Evolutionary conservation across 768 basidiomycete species (phyloP).

Genomic region (Tubosaeta sp.): DNA sequence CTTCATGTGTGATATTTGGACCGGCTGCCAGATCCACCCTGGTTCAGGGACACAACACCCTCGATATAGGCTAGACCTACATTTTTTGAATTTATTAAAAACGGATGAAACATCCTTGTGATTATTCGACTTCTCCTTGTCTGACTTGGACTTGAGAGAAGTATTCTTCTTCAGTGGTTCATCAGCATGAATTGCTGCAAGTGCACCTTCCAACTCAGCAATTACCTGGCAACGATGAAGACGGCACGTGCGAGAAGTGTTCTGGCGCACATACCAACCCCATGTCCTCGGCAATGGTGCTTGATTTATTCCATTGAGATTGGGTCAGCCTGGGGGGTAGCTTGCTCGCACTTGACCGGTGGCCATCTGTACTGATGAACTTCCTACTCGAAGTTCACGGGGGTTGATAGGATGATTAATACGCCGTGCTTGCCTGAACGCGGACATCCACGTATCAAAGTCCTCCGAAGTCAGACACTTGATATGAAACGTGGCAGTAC

Average conservation of each 20-base stretch:
- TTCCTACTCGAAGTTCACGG: constrained; percentile 42
- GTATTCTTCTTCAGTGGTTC: constrained; percentile 32
- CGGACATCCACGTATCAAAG: constrained; percentile 69
- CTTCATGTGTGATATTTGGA: constrained; percentile 22
- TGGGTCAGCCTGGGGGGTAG: constrained; percentile 41
- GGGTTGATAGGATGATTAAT: constrained; percentile 6
- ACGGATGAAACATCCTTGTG: constrained; percentile 31
- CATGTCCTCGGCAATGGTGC: constrained; percentile 61
- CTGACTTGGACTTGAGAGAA: constrained; percentile 34
- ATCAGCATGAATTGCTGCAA: constrained; percentile 42
- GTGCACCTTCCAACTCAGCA: constrained; percentile 51
- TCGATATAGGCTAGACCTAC: constrained; percentile 31
- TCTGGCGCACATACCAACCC: constrained; percentile 42
- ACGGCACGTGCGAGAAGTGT: constrained; percentile 1
- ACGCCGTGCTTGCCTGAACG: constrained; percentile 53
- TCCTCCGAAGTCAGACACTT: constrained; percentile 70
- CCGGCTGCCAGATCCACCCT: constrained; percentile 15
- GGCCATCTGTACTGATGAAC: constrained; percentile 46
- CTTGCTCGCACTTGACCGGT: constrained; percentile 33
- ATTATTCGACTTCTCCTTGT: constrained; percentile 42
- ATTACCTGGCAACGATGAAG: constrained; percentile 43
- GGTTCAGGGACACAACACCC: not conserved
- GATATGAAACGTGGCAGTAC: constrained; percentile 75
- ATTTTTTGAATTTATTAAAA: constrained; percentile 62
- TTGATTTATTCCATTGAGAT: constrained; percentile 45